These are phyloP conservation scores for Punica granatum DNA, from an alignment of 345 rosid genomes.

Conservation along the genomic window DNA sequence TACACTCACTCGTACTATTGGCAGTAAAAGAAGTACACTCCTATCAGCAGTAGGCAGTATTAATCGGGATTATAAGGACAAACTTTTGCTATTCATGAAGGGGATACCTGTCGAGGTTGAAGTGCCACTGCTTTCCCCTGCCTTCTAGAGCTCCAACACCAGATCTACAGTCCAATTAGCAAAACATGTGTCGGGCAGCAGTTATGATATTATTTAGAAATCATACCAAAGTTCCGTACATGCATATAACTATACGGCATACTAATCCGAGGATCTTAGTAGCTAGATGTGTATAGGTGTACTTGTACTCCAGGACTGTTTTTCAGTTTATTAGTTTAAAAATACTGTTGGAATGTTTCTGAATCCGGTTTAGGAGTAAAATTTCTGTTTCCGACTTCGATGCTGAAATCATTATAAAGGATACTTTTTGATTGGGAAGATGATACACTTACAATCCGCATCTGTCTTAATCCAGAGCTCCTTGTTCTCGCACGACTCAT, in stretches of 20 bases:
- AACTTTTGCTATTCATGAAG: neutral
- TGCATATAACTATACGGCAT: neutral
- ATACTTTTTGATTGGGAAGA: too few species aligned
- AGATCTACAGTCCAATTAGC: slow-evolving; percentile 12
- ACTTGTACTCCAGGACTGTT: neutral
- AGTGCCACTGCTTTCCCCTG: neutral
- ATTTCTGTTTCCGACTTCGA: neutral
- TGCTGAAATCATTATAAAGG: neutral
- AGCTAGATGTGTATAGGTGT: neutral
- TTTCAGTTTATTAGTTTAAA: neutral
- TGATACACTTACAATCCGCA: slow-evolving; percentile 66
- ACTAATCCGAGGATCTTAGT: neutral
- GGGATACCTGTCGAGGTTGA: neutral
- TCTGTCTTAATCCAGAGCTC: slow-evolving; percentile 86
- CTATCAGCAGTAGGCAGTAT: neutral
- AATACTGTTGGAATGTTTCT: too few species aligned
- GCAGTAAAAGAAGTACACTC: neutral
- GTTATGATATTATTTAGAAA: neutral
- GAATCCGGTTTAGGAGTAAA: too few species aligned
- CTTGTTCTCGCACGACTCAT: slow-evolving; percentile 54
- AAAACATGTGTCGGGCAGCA: neutral
- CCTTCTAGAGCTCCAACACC: slow-evolving; percentile 17
- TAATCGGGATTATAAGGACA: neutral
- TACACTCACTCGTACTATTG: neutral
- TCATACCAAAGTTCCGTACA: neutral